These are phyloP conservation scores for Teratosphaeria nubilosa DNA, from an alignment of 2,329 filamentous ascomycete genomes.

Conservation along the genomic window DNA sequence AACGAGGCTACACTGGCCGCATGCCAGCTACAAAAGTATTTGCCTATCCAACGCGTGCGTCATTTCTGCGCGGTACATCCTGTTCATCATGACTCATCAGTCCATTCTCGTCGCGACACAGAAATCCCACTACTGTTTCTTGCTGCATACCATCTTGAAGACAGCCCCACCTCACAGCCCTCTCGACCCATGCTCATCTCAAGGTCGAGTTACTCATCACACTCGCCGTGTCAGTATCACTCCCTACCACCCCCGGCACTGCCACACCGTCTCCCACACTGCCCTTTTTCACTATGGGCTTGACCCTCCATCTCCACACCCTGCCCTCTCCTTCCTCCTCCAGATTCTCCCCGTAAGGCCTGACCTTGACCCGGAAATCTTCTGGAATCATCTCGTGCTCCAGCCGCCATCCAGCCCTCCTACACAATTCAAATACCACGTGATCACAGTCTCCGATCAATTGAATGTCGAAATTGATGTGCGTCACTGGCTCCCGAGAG, in stretches of 20 bases:
- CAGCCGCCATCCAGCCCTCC: constrained; percentile 64
- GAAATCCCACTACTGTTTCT: not conserved
- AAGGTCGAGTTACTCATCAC: not conserved
- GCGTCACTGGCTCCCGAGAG: constrained; percentile 54
- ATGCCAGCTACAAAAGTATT: not conserved
- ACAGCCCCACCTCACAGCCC: no score
- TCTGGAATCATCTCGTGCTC: constrained; percentile 73
- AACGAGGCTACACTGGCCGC: not conserved
- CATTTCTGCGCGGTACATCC: not conserved
- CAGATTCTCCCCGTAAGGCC: constrained; percentile 3
- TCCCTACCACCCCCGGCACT: not conserved
- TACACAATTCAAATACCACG: constrained; percentile 76
- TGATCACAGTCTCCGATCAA: constrained; percentile 91
- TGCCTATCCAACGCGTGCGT: not conserved
- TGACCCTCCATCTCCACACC: constrained; percentile 2
- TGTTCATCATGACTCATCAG: not conserved
- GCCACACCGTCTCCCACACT: not conserved
- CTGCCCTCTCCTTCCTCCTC: not conserved
- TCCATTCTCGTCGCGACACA: not conserved
- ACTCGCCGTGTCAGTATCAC: not conserved
- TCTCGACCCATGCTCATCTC: not conserved
- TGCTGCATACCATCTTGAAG: not conserved
- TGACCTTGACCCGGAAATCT: constrained; percentile 7
- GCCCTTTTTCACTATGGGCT: not conserved
- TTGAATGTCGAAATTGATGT: constrained; percentile 94